Conservation (phyloP, 176 grass and related monocot genomes). For the Luzula sylvatica region DNA sequence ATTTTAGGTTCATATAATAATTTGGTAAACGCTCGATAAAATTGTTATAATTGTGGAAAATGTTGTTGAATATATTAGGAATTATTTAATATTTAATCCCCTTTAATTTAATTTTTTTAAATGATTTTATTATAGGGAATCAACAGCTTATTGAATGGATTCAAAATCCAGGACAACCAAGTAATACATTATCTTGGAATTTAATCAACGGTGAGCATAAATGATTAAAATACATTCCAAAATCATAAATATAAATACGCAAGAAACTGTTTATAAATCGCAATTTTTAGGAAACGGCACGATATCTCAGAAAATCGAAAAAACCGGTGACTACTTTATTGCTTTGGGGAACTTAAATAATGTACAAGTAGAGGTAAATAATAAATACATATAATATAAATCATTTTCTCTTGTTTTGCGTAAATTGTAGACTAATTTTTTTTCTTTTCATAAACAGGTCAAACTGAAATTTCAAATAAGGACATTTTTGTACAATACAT, state of each 20-base stretch:
- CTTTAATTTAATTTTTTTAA: too few relatives aligned
- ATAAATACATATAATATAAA: neutral
- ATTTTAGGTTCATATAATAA: too few relatives aligned
- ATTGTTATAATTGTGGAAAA: too few relatives aligned
- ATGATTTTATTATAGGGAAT: constrained; percentile 36
- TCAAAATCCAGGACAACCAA: constrained; percentile 35
- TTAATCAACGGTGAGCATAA: constrained; percentile 28
- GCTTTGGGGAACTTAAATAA: constrained; percentile 45
- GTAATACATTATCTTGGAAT: constrained; percentile 37
- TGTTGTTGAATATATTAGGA: too few relatives aligned
- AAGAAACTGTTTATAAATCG: neutral
- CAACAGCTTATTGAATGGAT: constrained; percentile 29
- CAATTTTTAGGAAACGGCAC: constrained; percentile 39
- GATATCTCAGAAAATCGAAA: constrained; percentile 26
- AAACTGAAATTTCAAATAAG: constrained; percentile 38
- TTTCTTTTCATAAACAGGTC: constrained; percentile 29
- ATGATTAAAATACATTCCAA: neutral
- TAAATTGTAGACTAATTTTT: constrained; percentile 1
- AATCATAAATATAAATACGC: neutral
- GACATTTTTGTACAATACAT: constrained; percentile 44
- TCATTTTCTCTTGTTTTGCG: neutral
- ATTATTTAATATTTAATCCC: too few relatives aligned
- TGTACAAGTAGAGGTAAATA: constrained; percentile 24
- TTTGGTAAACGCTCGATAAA: too few relatives aligned
- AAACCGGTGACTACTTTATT: constrained; percentile 37